Evolutionary conservation across 1,139 yeast species (phyloP).

Genomic region (Sugiyamaella neomexicana): DNA sequence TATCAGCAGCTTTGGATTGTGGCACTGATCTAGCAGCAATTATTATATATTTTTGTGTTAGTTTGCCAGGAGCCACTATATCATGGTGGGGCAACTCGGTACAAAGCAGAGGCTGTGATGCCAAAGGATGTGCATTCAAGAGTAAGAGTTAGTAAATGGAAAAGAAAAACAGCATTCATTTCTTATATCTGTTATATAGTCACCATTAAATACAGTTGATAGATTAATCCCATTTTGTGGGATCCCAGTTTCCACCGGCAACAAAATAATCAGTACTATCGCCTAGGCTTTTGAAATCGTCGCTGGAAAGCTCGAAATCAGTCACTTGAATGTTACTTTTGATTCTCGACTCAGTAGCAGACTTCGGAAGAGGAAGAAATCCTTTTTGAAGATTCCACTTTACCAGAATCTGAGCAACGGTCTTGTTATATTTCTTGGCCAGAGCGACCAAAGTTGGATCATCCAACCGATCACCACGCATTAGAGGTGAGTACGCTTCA

Average conservation of each 20-base stretch:
- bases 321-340: conserved; percentile 47
- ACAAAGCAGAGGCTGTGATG: conserved; percentile 12
- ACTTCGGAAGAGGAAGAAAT: conserved; percentile 54
- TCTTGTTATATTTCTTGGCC: conserved; percentile 40
- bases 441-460: conserved; percentile 23
- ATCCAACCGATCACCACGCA: conserved; percentile 56
- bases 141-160: no score
- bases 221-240: conserved; percentile 14
- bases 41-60: conserved; percentile 57
- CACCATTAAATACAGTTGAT: no score
- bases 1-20: conserved; percentile 57
- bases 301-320: conserved; percentile 45
- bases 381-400: conserved; percentile 44
- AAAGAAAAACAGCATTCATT: background rate
- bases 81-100: conserved; percentile 65
- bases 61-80: conserved; percentile 41
- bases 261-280: conserved; percentile 14
- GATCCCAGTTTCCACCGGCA: conserved; percentile 18
- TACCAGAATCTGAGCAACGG: conserved; percentile 48
- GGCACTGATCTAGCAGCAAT: conserved; percentile 44
- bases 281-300: conserved; percentile 22
- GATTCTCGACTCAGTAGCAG: conserved; percentile 68
- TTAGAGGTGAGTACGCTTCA: conserved; percentile 73
- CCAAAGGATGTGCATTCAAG: conserved; percentile 10
- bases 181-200: background rate